phyloP scores from a whole-genome alignment of 805 yeast genomes.

The Wickerhamiella lipophila region DNA sequence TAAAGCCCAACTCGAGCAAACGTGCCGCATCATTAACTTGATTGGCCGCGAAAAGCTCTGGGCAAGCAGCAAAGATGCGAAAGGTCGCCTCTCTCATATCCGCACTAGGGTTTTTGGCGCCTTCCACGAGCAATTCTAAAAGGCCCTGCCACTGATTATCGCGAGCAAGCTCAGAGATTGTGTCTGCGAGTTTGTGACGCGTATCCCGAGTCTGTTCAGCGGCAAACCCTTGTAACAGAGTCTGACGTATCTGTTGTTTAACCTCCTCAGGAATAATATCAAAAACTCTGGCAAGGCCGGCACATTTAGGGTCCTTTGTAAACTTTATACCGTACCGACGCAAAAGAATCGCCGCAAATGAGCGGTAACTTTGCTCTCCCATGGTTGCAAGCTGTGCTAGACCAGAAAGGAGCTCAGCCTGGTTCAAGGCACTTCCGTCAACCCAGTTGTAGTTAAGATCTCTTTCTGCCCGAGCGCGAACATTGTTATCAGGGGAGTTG shows the following conservation, averaged over 20 bases:
- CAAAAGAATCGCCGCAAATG: constrained; percentile 78
- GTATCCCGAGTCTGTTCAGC: constrained; percentile 57
- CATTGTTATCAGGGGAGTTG: constrained; percentile 62
- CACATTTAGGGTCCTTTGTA: constrained; percentile 44
- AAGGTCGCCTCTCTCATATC: constrained; percentile 80
- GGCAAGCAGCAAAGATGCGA: constrained; percentile 75
- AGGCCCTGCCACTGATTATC: constrained; percentile 65
- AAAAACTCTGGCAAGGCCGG: constrained; percentile 61
- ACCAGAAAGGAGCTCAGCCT: constrained; percentile 59
- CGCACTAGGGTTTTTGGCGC: constrained; percentile 44
- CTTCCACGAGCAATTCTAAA: constrained; percentile 54
- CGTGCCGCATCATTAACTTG: constrained; percentile 44
- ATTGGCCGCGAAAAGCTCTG: constrained; percentile 48
- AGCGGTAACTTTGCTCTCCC: constrained; percentile 43
- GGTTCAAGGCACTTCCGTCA: constrained; percentile 37
- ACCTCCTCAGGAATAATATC: constrained; percentile 53
- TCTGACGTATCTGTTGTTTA: constrained; percentile 46
- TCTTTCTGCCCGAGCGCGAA: constrained; percentile 69
- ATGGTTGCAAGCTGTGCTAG: constrained; percentile 65
- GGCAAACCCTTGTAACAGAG: constrained; percentile 59
- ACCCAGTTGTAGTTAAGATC: constrained; percentile 68
- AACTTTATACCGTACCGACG: constrained; percentile 73
- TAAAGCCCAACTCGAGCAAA: constrained; percentile 68
- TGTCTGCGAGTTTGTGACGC: constrained; percentile 87
- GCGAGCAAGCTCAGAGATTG: constrained; percentile 82